Base-by-base conservation (phyloP, 495 filamentous ascomycete species). In the Penicillium desertorum region DNA sequence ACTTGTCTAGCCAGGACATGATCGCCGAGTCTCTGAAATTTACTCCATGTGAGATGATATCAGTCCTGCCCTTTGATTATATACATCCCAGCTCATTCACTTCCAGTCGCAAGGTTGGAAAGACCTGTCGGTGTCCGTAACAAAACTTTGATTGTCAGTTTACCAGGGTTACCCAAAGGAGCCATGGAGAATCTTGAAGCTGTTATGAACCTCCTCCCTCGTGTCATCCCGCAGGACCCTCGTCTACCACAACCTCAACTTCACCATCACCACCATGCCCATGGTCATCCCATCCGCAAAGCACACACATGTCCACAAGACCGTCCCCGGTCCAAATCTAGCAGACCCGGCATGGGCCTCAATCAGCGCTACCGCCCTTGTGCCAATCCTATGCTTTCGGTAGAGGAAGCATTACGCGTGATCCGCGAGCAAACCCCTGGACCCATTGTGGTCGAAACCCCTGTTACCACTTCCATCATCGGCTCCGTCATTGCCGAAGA, bases 151-250 rank as follows among this genome's bases (percentile, higher is more conserved):
- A 91, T 98, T 45, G 74, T 97, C 46, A 98, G 94, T 1, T 79
- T 98, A 39, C 95, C 94, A 0, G 95, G 95, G 19, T 97, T 92
- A 2, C 93, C 95, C 1, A 97, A 96, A 76, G 94, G 92, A 16
- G 94, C 94, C 4, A 87, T 83, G 64, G 94, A 98, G 74, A 98
- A 98, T 65, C 83, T 98, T 16, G 83, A 89, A 65, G 85, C 91
- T 2, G 76, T 98, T 17, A 71, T 98, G 41, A 95, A 89, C 64
- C 86, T 91, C 42, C 77, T 98, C 3, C 92, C 94, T 1, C 94
- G 98, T 73, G 95, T 94, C 27, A 84, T 91, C 65, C 98, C 94
- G 0, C 81, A 94, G 63, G 69, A 77, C 17, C 73, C 10, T 34
- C 32, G 11, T 44, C 66, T 70, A 83, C 51, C 66, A 76, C 34